A percentile compares a stretch with the other conserved stretches of the same genome.
These are phyloP conservation scores for Tetrahymena elliotti DNA, from an alignment of 73 alveolate genomes.

Conservation along the genomic window DNA sequence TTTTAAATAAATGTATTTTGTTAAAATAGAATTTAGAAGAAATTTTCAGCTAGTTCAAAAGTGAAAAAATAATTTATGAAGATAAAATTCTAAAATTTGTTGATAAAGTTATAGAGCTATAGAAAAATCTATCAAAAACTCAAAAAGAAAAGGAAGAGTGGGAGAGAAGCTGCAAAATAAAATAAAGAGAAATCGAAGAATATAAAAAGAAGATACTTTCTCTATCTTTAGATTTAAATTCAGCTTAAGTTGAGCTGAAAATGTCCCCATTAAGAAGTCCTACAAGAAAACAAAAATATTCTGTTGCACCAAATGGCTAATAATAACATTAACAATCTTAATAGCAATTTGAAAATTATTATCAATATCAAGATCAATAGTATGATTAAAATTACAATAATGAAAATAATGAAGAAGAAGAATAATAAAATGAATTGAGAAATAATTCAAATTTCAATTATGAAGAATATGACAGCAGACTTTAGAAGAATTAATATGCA, in stretches of 20 bases:
- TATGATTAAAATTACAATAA: background rate
- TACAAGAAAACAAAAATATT: background rate
- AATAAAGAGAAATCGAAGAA: background rate
- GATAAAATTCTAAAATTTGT: background rate
- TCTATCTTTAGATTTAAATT: background rate
- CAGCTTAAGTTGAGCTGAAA: background rate
- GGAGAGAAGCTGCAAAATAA: background rate
- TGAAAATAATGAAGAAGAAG: no score
- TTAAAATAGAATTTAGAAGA: background rate
- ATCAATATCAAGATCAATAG: background rate
- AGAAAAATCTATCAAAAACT: background rate
- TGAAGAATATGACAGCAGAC: background rate
- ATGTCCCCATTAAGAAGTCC: background rate
- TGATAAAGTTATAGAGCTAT: background rate
- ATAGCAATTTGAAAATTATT: background rate
- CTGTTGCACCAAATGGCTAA: background rate
- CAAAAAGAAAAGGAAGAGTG: background rate
- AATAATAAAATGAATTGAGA: no score
- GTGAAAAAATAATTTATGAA: background rate
- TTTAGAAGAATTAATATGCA: background rate
- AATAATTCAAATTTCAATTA: no score
- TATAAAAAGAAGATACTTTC: background rate
- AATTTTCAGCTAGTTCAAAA: background rate
- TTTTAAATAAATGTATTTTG: background rate
- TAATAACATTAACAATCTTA: background rate